phyloP scores from a whole-genome alignment of 2,329 filamentous ascomycete species.

The Fusarium globosum region DNA sequence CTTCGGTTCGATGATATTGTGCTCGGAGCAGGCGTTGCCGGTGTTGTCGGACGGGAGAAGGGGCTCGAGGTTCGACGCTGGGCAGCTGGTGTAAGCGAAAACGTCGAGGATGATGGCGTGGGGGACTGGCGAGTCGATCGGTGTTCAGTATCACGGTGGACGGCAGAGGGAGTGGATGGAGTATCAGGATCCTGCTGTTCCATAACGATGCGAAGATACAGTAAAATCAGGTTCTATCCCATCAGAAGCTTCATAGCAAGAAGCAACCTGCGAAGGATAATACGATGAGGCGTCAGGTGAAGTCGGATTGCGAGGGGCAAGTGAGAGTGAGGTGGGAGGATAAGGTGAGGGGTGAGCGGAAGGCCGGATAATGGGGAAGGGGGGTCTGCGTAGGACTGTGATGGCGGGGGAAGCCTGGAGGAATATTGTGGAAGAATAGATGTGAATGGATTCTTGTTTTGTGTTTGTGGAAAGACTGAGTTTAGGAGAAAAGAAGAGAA shows the following conservation, averaged over 20 bases:
- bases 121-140: conserved; percentile 40
- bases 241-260: conserved; percentile 42
- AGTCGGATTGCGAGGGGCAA: conserved; percentile 42
- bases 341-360: conserved; percentile 43
- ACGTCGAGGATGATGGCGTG: conserved; percentile 36
- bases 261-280: conserved; percentile 36
- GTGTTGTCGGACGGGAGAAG: conserved; percentile 29
- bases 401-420: conserved; percentile 29
- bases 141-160: conserved; percentile 48
- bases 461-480: conserved; percentile 14
- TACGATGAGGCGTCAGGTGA: conserved; percentile 35
- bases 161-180: conserved; percentile 45
- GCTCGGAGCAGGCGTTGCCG: conserved; percentile 20
- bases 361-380: conserved; percentile 42
- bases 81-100: conserved; percentile 37
- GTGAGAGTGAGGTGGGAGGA: conserved; percentile 31
- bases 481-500: conserved; percentile 13
- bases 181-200: conserved; percentile 56
- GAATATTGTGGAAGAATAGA: conserved; percentile 9
- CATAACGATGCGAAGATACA: conserved; percentile 59
- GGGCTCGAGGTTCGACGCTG: conserved; percentile 33
- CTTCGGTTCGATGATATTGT: conserved; percentile 13
- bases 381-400: conserved; percentile 32
- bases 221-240: conserved; percentile 45
- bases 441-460: conserved; percentile 8